Percentiles rank a stretch among this genome's conserved stretches.
Evolutionary conservation across 2,329 filamentous ascomycete species (phyloP).

Genomic region (Coniochaeta hoffmannii): DNA sequence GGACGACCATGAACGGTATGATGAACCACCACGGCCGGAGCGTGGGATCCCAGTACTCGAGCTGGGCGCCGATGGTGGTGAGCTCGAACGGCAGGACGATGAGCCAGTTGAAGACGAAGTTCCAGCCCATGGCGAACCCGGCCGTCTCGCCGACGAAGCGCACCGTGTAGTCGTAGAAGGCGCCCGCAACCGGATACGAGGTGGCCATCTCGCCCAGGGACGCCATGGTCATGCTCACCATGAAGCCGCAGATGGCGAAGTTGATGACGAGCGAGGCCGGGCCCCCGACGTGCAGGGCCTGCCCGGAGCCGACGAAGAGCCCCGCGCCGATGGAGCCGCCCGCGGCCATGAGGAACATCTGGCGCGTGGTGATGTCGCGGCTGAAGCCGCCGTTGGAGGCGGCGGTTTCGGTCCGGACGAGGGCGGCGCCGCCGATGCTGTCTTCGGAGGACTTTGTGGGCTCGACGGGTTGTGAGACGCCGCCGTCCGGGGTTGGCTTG

Average conservation of each 20-base stretch:
- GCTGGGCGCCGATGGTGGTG: slow-evolving; percentile 24
- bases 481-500: background rate
- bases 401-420: background rate
- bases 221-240: slow-evolving; percentile 23
- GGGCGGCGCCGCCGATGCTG: background rate
- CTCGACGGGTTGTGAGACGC: background rate
- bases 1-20: slow-evolving; percentile 29
- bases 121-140: slow-evolving; percentile 33
- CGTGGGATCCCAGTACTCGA: slow-evolving; percentile 19
- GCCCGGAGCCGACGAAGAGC: slow-evolving; percentile 24
- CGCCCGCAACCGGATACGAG: slow-evolving; percentile 25
- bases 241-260: slow-evolving; percentile 23
- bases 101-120: slow-evolving; percentile 27
- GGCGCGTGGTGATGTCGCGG: slow-evolving; percentile 23
- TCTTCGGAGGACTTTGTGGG: background rate
- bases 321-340: slow-evolving; percentile 29
- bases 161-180: slow-evolving; percentile 30
- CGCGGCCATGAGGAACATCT: slow-evolving; percentile 27
- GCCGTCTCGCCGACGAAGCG: slow-evolving; percentile 28
- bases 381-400: slow-evolving; percentile 7
- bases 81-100: slow-evolving; percentile 29
- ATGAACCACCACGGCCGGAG: slow-evolving; percentile 21
- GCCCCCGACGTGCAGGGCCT: slow-evolving; percentile 22
- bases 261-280: slow-evolving; percentile 22
- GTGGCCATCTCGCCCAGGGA: slow-evolving; percentile 22